Percentiles rank a stretch among this genome's conserved stretches.
Conservation (phyloP, 2,329 filamentous ascomycete species). For the Paraconiothyrium brasiliense region DNA sequence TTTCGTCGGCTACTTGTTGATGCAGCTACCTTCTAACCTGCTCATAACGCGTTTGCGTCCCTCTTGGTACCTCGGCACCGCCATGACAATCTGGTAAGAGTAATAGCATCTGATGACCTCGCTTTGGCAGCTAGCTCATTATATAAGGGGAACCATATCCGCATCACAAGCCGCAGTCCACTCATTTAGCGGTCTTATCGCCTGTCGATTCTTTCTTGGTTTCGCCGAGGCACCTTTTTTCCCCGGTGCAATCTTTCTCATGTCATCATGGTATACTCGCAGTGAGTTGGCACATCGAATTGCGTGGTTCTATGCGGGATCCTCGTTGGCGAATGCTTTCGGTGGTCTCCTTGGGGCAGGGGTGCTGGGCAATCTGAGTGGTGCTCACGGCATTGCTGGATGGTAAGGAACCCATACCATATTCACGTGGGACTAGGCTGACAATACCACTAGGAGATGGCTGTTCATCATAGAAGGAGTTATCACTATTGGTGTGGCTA, state of each 20-base stretch:
- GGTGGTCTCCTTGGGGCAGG: conserved; percentile 51
- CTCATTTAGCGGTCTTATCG: conserved; percentile 18
- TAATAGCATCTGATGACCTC: background rate
- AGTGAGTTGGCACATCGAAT: conserved; percentile 60
- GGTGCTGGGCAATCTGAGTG: conserved; percentile 17
- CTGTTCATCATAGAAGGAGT: conserved; percentile 39
- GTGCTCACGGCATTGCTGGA: conserved; percentile 30
- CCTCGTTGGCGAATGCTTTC: conserved; percentile 58
- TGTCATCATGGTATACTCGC: conserved; percentile 62
- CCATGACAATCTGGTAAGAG: conserved; percentile 16
- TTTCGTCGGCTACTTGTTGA: background rate
- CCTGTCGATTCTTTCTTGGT: conserved; percentile 22
- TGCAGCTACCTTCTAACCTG: background rate
- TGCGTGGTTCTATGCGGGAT: conserved; percentile 60
- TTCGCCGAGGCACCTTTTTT: conserved; percentile 25
- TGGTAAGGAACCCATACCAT: conserved; percentile 24
- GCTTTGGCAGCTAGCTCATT: background rate
- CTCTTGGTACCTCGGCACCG: background rate
- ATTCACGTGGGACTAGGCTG: too few relatives aligned
- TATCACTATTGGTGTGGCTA: conserved; percentile 13
- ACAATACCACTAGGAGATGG: conserved; percentile 22
- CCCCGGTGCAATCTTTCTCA: conserved; percentile 32
- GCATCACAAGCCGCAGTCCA: conserved; percentile 9
- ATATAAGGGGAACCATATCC: conserved; percentile 7
- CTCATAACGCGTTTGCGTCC: background rate